Evolutionary conservation across 768 basidiomycete genomes (phyloP), one percentile per base, ranked within the genome.

Genomic region (Jaapia argillacea): DNA sequence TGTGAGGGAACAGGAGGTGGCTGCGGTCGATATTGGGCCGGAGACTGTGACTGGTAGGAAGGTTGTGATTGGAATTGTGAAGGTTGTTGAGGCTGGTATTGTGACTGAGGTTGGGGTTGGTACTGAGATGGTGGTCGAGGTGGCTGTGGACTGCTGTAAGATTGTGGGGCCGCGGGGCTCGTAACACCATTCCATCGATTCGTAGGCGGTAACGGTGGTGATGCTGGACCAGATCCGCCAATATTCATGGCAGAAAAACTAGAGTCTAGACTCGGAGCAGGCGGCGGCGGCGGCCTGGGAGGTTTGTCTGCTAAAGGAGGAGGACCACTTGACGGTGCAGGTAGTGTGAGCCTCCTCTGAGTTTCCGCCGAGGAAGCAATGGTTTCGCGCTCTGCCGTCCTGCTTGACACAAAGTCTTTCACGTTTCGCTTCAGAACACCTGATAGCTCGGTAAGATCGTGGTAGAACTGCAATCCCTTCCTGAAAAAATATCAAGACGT

Each of bases 381-480:
- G 7, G 67, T 64, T 16, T 86, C 80, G 6, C 92, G 72, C 57
- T 98, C 92, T 0, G 67, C 61, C 5, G 68, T 72, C 23, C 94
- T 70, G 14, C 72, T 66, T 0, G 71, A 62, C 5, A 90, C 66
- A 54, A 84, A 96, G 0, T 67, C 62, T 40, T 69, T 74, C 2
- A 77, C 73, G 44, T 79, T 79, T 3, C 69, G 60, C 26, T 70
- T 65, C 4, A 97, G 71, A 5, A 70, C 73, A 0, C 63, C 54
- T 7, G 79, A 69, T 27, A 93, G 61, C 14, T 79, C 77, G 0
- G 69, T 72, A 12, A 98, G 71, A 49, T 93, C 88, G 4, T 68
- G 70, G 58, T 99, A 97, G 62, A 94, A 99, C 36, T 84, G 78
- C 1, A 90, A 66, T 0, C 93, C 94, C 58, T 92, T 93, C 10